These are phyloP conservation scores for Pistacia vera DNA, from an alignment of 345 rosid genomes.

Conservation along the genomic window DNA sequence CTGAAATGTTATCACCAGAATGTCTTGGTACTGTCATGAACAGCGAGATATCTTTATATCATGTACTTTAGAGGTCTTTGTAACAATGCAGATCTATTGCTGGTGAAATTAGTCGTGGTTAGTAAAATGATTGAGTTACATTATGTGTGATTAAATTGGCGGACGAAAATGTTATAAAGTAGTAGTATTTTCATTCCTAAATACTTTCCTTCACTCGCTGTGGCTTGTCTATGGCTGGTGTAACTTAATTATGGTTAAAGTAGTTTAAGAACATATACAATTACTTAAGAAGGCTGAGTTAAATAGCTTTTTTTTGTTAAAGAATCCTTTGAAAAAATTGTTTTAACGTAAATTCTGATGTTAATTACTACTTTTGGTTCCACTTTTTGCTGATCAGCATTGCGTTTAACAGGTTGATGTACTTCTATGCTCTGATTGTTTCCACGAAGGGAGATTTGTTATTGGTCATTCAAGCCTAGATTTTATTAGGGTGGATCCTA, in stretches of 20 bases:
- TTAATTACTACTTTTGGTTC: conserved; percentile 7
- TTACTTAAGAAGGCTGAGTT: not conserved
- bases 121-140: not conserved
- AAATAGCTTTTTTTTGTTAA: not conserved
- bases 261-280: not conserved
- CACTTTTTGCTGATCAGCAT: conserved; percentile 21
- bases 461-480: conserved; percentile 89
- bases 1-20: not conserved
- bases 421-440: conserved; percentile 75
- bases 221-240: not conserved
- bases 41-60: not conserved
- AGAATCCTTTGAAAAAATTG: conserved; percentile 5
- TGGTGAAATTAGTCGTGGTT: not conserved
- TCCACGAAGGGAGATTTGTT: conserved; percentile 85
- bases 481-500: conserved; percentile 71
- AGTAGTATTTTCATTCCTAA: not conserved
- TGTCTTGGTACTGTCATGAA: not conserved
- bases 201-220: not conserved
- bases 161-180: not conserved
- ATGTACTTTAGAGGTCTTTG: not conserved
- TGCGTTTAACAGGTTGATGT: conserved; percentile 68
- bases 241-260: not conserved
- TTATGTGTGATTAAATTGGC: too few relatives aligned
- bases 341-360: conserved; percentile 12
- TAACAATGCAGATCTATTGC: not conserved